Evolutionary conservation across 2,329 filamentous ascomycete species (phyloP).

Genomic region (Cladophialophora yegresii): DNA sequence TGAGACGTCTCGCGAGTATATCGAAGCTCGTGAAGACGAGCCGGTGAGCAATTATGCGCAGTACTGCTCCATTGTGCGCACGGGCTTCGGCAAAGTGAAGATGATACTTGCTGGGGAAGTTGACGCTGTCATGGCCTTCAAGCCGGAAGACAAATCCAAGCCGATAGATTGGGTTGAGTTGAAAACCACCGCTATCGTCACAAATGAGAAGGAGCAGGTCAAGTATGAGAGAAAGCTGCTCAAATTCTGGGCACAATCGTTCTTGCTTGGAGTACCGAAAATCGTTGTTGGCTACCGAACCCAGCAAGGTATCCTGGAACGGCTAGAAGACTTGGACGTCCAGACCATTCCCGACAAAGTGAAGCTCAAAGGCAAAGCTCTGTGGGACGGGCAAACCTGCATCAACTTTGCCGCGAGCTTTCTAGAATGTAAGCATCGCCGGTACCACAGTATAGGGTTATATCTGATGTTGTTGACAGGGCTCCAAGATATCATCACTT

Average conservation of each 20-base stretch:
- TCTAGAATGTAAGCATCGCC: conserved; percentile 65
- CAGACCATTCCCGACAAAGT: conserved; percentile 75
- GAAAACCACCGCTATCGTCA: conserved; percentile 80
- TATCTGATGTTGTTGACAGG: conserved; percentile 50
- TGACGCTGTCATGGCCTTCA: conserved; percentile 88
- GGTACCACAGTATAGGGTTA: neutral
- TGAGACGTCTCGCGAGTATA: conserved; percentile 70
- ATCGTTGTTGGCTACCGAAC: conserved; percentile 88
- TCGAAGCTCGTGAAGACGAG: conserved; percentile 71
- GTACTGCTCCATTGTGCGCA: conserved; percentile 92
- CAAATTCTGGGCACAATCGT: conserved; percentile 97
- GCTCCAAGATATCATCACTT: conserved; percentile 60
- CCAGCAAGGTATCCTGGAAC: conserved; percentile 68
- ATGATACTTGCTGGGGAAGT: conserved; percentile 91
- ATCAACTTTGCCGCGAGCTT: conserved; percentile 85
- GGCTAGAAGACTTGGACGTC: conserved; percentile 78
- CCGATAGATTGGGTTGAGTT: conserved; percentile 91
- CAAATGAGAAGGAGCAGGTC: conserved; percentile 65
- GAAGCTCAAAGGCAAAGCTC: conserved; percentile 62
- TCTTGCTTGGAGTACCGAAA: conserved; percentile 86
- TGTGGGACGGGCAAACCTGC: conserved; percentile 90
- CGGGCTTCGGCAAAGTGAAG: conserved; percentile 73
- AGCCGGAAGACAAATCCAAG: conserved; percentile 65
- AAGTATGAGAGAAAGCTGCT: conserved; percentile 87
- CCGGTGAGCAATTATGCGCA: conserved; percentile 87